These are phyloP conservation scores for Daldinia childiae DNA, from an alignment of 495 filamentous ascomycete species.

Conservation along the genomic window DNA sequence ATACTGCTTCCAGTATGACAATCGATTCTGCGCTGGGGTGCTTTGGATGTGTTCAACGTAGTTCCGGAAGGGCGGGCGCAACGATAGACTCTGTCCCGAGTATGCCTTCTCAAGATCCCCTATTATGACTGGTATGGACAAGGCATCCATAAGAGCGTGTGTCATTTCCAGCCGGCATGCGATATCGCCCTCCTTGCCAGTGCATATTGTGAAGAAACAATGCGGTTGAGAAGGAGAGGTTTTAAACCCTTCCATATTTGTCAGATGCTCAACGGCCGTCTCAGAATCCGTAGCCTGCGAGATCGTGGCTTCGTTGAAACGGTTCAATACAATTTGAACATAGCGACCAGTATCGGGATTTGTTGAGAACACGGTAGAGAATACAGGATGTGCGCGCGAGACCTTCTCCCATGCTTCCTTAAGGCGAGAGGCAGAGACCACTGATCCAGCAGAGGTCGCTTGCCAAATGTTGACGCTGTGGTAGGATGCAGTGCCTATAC, in stretches of 20 bases:
- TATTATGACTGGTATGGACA: background rate
- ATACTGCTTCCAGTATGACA: background rate
- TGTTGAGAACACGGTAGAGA: background rate
- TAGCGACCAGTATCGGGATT: background rate
- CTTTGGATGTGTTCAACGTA: background rate
- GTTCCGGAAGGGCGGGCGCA: background rate
- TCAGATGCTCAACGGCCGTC: background rate
- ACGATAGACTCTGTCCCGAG: background rate
- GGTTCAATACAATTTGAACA: background rate
- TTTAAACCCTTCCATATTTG: background rate
- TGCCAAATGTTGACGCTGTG: conserved; percentile 45
- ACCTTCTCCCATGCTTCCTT: background rate
- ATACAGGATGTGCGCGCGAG: background rate
- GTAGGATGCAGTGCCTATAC: conserved; percentile 43
- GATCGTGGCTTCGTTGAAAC: background rate
- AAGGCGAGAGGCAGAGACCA: background rate
- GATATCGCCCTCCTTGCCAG: background rate
- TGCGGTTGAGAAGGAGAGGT: background rate
- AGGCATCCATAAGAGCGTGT: background rate
- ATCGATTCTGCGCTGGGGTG: background rate
- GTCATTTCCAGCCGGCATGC: background rate
- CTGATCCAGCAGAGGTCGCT: background rate
- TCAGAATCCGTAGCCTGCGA: background rate
- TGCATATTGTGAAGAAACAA: background rate
- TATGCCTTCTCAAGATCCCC: background rate